phyloP scores from a whole-genome alignment of 1,284 basidiomycete genomes.

The Amylostereum chailletii region DNA sequence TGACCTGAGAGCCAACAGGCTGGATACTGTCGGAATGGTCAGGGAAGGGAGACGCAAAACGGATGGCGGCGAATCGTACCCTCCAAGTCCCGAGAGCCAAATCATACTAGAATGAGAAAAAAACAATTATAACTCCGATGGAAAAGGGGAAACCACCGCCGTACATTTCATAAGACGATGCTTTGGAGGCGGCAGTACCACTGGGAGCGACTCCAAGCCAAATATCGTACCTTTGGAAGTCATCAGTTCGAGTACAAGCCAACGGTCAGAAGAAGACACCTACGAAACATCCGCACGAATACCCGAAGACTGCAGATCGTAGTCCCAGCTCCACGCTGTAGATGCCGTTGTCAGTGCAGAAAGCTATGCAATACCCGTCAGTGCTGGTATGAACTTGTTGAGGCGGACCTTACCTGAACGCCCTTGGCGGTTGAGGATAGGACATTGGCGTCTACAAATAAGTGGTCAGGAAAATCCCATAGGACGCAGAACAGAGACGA shows the following conservation, averaged over 20 bases:
- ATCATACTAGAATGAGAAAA: constrained; percentile 23
- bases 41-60: not conserved
- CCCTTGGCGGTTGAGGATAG: constrained; percentile 36
- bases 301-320: constrained; percentile 32
- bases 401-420: constrained; percentile 26
- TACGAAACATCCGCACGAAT: constrained; percentile 49
- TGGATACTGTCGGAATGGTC: constrained; percentile 29
- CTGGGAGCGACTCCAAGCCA: constrained; percentile 38
- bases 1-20: constrained; percentile 43
- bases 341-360: constrained; percentile 33
- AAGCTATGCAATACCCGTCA: no score
- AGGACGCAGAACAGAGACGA: constrained; percentile 14
- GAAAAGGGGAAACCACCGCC: not conserved
- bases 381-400: no score
- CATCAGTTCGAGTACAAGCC: not conserved
- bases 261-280: constrained; percentile 9
- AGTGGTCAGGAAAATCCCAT: constrained; percentile 1
- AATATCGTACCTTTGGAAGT: constrained; percentile 42
- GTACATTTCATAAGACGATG: constrained; percentile 44
- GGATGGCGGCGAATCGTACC: constrained; percentile 22
- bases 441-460: constrained; percentile 34
- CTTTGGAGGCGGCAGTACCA: constrained; percentile 36
- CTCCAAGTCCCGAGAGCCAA: constrained; percentile 52
- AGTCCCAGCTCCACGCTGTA: constrained; percentile 43
- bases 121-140: not conserved